These are phyloP conservation scores for Massariosphaeria phaeospora DNA, from an alignment of 495 filamentous ascomycete species.

Conservation along the genomic window DNA sequence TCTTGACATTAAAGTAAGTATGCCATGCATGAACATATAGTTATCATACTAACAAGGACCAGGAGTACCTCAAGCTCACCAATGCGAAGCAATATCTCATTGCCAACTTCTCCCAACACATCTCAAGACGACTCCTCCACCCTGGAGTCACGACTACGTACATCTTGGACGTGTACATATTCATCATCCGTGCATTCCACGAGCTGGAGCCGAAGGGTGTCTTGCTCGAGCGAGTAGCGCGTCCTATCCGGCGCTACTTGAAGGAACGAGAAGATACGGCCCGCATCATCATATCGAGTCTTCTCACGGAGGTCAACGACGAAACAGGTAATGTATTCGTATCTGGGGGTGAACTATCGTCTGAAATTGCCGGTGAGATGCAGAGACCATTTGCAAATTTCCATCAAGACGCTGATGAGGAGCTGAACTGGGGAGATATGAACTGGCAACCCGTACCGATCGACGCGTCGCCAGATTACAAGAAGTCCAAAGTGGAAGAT, in stretches of 20 bases:
- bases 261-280: constrained; percentile 93
- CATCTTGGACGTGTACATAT: constrained; percentile 86
- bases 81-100: constrained; percentile 60
- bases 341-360: constrained; percentile 52
- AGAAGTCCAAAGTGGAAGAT: constrained; percentile 79
- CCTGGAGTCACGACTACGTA: constrained; percentile 83
- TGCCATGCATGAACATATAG: constrained; percentile 26
- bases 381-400: constrained; percentile 53
- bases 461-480: constrained; percentile 88
- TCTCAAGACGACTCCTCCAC: constrained; percentile 74
- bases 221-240: constrained; percentile 77
- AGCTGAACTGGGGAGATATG: constrained; percentile 84
- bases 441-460: constrained; percentile 87
- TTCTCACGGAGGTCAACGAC: constrained; percentile 64
- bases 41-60: constrained; percentile 1
- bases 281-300: constrained; percentile 75
- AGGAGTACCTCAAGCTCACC: constrained; percentile 53
- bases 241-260: constrained; percentile 77
- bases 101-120: constrained; percentile 59
- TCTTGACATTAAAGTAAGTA: constrained; percentile 61
- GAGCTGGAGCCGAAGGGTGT: constrained; percentile 89
- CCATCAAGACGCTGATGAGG: constrained; percentile 52
- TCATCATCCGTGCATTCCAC: constrained; percentile 83
- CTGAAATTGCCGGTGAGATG: constrained; percentile 73
- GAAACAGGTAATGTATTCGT: constrained; percentile 34